Percentiles rank a stretch among this genome's conserved stretches.
Evolutionary conservation across 306 rosid genomes (phyloP).

Genomic region (Morella rubra): DNA sequence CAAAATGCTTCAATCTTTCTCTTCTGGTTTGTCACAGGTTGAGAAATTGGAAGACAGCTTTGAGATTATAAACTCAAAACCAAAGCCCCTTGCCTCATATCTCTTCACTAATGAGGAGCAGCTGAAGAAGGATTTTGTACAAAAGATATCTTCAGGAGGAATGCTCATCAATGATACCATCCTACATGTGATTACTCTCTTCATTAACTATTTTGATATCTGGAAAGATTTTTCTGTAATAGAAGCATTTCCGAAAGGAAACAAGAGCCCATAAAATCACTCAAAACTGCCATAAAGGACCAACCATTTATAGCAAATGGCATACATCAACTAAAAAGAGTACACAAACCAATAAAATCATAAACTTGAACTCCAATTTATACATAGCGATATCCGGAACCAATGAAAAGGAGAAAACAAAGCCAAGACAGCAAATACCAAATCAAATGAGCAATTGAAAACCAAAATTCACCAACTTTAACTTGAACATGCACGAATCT

Average conservation of each 20-base stretch:
- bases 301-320: background rate
- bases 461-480: background rate
- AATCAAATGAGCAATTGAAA: background rate
- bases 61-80: conserved; percentile 59
- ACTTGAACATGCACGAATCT: background rate
- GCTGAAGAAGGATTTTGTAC: conserved; percentile 66
- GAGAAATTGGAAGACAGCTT: conserved; percentile 61
- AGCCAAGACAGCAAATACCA: background rate
- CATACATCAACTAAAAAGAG: background rate
- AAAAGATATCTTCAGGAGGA: conserved; percentile 78
- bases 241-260: background rate
- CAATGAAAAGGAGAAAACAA: background rate
- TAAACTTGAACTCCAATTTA: background rate
- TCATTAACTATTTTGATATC: background rate
- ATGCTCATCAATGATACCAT: conserved; percentile 79
- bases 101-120: conserved; percentile 72
- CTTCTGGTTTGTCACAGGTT: conserved; percentile 44
- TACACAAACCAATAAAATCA: background rate
- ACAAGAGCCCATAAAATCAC: background rate
- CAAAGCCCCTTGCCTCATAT: conserved; percentile 80
- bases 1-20: background rate
- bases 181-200: conserved; percentile 50
- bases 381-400: background rate
- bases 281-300: background rate
- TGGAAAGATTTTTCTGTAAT: background rate